Evolutionary conservation across 176 grass and related monocot species (phyloP).

Genomic region (Oryza rufipogon): DNA sequence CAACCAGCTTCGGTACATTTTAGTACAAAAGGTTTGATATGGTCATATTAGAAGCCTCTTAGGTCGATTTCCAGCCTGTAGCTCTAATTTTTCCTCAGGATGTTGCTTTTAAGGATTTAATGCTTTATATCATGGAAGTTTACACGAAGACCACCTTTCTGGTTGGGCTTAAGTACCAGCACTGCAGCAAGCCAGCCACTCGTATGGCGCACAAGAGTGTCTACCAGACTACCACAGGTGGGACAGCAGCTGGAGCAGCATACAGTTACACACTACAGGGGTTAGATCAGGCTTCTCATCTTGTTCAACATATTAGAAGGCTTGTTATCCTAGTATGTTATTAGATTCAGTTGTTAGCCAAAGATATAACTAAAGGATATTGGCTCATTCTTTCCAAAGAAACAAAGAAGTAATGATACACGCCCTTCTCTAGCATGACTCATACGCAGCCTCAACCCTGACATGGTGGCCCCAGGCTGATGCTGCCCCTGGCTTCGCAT

Average conservation of each 20-base stretch:
- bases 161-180: neutral
- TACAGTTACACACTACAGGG: neutral
- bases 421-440: neutral
- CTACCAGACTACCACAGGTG: neutral
- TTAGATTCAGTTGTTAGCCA: neutral
- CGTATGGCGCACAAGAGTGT: neutral
- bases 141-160: neutral
- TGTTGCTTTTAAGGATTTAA: neutral
- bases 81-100: neutral
- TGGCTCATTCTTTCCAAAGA: neutral
- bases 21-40: neutral
- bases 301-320: neutral
- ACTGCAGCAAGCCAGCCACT: neutral
- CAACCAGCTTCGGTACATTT: neutral
- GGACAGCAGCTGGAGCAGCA: neutral
- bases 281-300: neutral
- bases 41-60: too few relatives aligned
- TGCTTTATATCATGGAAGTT: slow-evolving; percentile 1
- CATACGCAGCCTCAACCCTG: neutral
- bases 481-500: neutral
- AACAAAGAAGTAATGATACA: neutral
- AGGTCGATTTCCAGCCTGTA: too few relatives aligned
- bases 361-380: neutral
- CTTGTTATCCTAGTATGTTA: neutral
- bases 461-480: neutral